A percentile compares a stretch with the other conserved stretches of the same genome.
Evolutionary conservation across 176 grass and related monocot genomes (phyloP).

Genomic region (Bolboschoenus planiculmis): DNA sequence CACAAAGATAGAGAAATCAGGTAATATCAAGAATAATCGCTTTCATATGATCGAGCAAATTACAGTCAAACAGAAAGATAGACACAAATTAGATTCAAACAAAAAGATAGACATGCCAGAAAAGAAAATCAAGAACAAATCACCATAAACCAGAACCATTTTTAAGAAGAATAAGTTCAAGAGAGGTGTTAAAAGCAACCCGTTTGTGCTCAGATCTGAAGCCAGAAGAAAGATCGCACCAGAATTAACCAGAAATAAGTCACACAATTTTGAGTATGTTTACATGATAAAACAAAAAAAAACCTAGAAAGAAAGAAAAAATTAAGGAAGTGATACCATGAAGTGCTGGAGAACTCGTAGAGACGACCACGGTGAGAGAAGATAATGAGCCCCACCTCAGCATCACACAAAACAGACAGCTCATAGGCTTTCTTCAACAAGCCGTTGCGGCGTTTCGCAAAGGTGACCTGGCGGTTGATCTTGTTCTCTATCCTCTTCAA

Average conservation of each 20-base stretch:
- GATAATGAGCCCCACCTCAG: constrained; percentile 38
- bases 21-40: background rate
- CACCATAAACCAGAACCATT: background rate
- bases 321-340: no score
- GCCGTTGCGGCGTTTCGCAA: constrained; percentile 35
- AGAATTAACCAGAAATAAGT: background rate
- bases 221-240: background rate
- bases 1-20: background rate
- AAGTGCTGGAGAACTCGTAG: constrained; percentile 42
- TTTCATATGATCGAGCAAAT: background rate
- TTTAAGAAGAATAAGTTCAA: background rate
- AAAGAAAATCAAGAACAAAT: background rate
- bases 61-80: background rate
- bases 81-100: no score
- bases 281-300: background rate
- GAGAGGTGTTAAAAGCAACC: background rate
- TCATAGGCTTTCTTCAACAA: constrained; percentile 44
- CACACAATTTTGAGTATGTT: background rate
- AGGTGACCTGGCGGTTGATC: constrained; percentile 42
- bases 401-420: constrained; percentile 38
- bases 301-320: background rate
- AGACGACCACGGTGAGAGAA: constrained; percentile 38
- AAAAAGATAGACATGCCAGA: background rate
- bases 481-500: constrained; percentile 50
- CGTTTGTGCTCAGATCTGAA: background rate